These are phyloP conservation scores for Suillus decipiens DNA, from an alignment of 768 basidiomycete species.

Conservation along the genomic window DNA sequence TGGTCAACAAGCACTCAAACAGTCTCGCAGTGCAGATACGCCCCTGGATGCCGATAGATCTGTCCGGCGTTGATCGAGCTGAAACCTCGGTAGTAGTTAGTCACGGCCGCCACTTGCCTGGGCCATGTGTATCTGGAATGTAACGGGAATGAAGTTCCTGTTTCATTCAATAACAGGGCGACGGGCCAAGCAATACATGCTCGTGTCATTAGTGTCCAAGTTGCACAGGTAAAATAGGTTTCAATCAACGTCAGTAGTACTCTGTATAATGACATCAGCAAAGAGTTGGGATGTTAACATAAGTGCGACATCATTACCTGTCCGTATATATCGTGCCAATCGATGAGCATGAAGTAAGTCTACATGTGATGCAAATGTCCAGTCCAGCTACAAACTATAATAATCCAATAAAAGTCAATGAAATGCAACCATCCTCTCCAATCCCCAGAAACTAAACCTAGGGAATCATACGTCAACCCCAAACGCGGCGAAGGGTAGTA, in stretches of 20 bases:
- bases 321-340: constrained; percentile 2
- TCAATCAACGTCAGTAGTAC: background rate
- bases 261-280: background rate
- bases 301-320: constrained; percentile 2
- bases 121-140: background rate
- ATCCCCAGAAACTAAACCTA: background rate
- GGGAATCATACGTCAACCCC: constrained; percentile 10
- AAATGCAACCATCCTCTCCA: constrained; percentile 1
- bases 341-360: background rate
- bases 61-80: background rate
- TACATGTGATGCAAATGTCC: constrained; percentile 11
- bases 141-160: background rate
- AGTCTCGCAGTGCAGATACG: too few species aligned
- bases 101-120: background rate
- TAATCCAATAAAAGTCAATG: constrained; percentile 6
- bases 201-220: background rate
- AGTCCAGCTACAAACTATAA: constrained; percentile 5
- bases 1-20: too few species aligned
- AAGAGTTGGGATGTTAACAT: background rate
- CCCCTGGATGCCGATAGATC: background rate
- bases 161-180: background rate
- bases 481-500: constrained; percentile 34
- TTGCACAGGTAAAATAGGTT: background rate
- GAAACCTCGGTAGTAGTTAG: background rate
- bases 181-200: background rate